These are phyloP conservation scores for Sapria himalayana DNA, from an alignment of 345 rosid species.

Conservation along the genomic window DNA sequence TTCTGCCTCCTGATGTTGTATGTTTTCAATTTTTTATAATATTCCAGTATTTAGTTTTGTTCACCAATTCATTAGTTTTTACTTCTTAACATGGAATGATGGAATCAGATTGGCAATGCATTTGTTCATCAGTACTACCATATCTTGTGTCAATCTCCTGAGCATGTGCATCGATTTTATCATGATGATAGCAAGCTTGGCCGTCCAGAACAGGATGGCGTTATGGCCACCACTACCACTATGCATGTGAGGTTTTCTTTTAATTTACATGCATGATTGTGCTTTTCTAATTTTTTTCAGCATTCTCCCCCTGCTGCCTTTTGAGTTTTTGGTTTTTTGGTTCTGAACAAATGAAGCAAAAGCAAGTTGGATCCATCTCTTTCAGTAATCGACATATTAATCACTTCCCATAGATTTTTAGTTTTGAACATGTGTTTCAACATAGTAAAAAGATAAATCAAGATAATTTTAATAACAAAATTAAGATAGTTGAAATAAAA, in stretches of 20 bases:
- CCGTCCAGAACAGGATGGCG: constrained; percentile 53
- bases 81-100: no score
- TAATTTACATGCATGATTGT: neutral
- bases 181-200: constrained; percentile 88
- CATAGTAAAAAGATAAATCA: no score
- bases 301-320: neutral
- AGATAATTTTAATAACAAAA: no score
- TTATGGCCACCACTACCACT: constrained; percentile 58
- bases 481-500: no score
- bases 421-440: no score
- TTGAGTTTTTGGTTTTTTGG: no score
- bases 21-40: neutral
- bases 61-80: no score
- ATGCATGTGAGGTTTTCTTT: constrained; percentile 36
- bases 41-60: neutral
- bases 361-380: no score
- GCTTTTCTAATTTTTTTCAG: neutral
- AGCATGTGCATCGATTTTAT: constrained; percentile 77
- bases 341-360: no score
- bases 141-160: constrained; percentile 75
- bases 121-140: constrained; percentile 92
- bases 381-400: no score
- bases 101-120: constrained; percentile 62
- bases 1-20: constrained; percentile 10
- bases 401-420: no score